Conservation (phyloP, 768 basidiomycete genomes). For the Boletus sp. region DNA sequence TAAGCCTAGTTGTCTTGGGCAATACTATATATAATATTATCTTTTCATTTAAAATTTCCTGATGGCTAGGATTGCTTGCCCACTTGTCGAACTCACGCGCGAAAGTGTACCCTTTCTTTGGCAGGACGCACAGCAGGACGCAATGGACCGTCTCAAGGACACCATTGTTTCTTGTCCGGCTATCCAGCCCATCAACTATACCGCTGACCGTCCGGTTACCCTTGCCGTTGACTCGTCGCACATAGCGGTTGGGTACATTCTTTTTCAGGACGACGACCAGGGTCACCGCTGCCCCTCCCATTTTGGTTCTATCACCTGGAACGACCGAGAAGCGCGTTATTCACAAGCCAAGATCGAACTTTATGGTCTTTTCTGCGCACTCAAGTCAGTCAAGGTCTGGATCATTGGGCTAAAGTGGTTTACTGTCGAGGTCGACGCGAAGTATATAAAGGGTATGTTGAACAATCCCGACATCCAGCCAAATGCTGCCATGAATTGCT, state of each 20-base stretch:
- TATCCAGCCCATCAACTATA: slow-evolving; percentile 14
- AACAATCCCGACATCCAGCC: slow-evolving; percentile 34
- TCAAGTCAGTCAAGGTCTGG: too few species aligned
- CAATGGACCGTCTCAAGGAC: slow-evolving; percentile 19
- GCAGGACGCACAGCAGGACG: not conserved
- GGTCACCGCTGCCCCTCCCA: slow-evolving; percentile 22
- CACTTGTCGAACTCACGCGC: slow-evolving; percentile 25
- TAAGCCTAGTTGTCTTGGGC: too few species aligned
- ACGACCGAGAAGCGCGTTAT: slow-evolving; percentile 19
- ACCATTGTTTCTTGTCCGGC: slow-evolving; percentile 6
- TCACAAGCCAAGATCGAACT: too few species aligned
- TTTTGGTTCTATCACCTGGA: slow-evolving; percentile 41
- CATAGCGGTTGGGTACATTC: slow-evolving; percentile 38
- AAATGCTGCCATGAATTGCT: slow-evolving; percentile 29
- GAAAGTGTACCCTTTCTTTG: slow-evolving; percentile 25
- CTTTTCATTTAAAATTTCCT: too few species aligned
- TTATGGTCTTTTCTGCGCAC: too few species aligned
- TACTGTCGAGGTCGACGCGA: too few species aligned
- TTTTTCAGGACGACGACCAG: slow-evolving; percentile 24
- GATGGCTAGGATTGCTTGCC: slow-evolving; percentile 21
- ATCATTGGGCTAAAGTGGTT: too few species aligned
- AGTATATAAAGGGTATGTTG: too few species aligned
- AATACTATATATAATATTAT: too few species aligned
- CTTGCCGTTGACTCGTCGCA: slow-evolving; percentile 28
- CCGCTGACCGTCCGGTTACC: not conserved